These are phyloP conservation scores for Pleurotus djamor DNA, from an alignment of 768 basidiomycete genomes.

Conservation along the genomic window DNA sequence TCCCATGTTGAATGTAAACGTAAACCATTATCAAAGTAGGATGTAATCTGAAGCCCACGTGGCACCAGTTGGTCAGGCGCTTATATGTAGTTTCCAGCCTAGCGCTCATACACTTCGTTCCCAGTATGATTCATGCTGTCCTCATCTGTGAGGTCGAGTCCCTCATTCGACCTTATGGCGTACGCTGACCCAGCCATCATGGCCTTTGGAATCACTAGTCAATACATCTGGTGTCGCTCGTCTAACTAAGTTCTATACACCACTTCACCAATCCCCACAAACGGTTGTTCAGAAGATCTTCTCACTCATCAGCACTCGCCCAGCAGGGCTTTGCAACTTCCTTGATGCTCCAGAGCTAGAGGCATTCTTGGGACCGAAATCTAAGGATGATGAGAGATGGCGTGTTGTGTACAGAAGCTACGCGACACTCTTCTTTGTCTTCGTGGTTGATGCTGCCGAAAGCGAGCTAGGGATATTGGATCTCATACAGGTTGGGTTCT, in stretches of 20 bases:
- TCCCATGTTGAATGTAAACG: no score
- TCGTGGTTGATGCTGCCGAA: conserved; percentile 95
- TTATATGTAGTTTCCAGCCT: not conserved
- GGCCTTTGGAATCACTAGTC: conserved; percentile 43
- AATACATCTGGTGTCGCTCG: conserved; percentile 90
- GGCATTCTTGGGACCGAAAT: conserved; percentile 60
- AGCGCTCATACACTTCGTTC: not conserved
- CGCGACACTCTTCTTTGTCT: conserved; percentile 95
- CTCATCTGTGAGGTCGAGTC: conserved; percentile 64
- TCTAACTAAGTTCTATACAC: conserved; percentile 87
- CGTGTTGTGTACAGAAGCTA: conserved; percentile 94
- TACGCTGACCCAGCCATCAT: conserved; percentile 12
- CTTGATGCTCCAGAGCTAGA: conserved; percentile 90
- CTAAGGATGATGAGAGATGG: conserved; percentile 60
- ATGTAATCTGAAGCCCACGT: conserved; percentile 1
- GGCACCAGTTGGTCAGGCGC: not conserved
- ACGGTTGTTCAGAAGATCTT: conserved; percentile 87
- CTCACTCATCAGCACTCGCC: conserved; percentile 79
- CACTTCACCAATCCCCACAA: conserved; percentile 65
- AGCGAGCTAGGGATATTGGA: conserved; percentile 97
- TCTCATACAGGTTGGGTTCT: conserved; percentile 80
- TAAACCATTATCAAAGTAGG: not conserved
- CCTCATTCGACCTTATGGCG: conserved; percentile 13
- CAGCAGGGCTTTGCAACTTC: conserved; percentile 89
- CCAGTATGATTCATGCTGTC: conserved; percentile 78